Evolutionary conservation across 1,139 yeast genomes (phyloP), one percentile per base, ranked within the genome.

Genomic region (Saccharomycopsis phalli): DNA sequence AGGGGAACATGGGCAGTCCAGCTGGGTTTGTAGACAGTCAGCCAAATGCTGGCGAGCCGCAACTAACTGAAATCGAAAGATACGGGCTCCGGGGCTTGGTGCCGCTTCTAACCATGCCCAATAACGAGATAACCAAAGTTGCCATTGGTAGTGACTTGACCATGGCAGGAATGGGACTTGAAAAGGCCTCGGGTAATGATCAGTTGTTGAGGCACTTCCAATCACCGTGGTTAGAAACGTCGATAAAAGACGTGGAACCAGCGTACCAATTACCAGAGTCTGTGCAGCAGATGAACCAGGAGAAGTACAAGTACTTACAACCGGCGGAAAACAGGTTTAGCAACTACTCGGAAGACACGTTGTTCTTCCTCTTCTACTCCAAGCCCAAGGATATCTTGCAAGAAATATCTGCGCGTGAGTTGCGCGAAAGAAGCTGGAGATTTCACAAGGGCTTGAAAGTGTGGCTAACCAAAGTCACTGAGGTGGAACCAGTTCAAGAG

Each of bases 401-500:
- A 59, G 98, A 93, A 58, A 72, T 86, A 45, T 94, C 95, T 3
- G 94, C 97, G 1, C 70, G 91, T 45, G 98, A 91, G 58, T 71
- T 93, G 53, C 78, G 76, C 53, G 79, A 79, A 47, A 71, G 98
- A 51, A 91, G 88, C 61, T 93, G 99, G 99, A 73, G 98, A 50
- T 93, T 84, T 55, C 98, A 93, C 61, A 91, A 88, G 61, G 95
- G 86, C 48, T 72, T 91, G 45, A 94, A 88, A 61, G 87, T 93
- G 37, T 93, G 98, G 98, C 66, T 93, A 47, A 91, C 98, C 13
- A 93, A 91, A 60, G 96, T 88, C 54, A 84, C 95, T 31, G 74
- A 77, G 53, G 78, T 81, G 48, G 97, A 91, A 57, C 96, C 97
- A 0, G 74, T 84, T 13, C 81, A 80, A 51, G 87, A 86, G 42